These are phyloP conservation scores for Cydonia oblonga DNA, from an alignment of 331 rosid species.

Conservation along the genomic window DNA sequence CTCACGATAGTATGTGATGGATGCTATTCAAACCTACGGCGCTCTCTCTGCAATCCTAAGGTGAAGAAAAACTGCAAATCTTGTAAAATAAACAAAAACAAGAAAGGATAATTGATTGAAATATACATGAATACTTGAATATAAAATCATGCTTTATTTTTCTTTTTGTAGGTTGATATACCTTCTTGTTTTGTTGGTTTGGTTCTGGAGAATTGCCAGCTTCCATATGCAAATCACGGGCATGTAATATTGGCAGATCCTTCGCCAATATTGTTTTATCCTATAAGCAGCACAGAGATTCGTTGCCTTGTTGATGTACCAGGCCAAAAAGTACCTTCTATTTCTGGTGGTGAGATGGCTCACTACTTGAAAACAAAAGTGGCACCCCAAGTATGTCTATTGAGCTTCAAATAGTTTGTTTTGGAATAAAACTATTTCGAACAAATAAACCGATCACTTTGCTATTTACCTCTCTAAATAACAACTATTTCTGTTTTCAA, in stretches of 20 bases:
- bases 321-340: constrained; percentile 12
- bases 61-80: background rate
- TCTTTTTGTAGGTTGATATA: constrained; percentile 4
- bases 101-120: background rate
- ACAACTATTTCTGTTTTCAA: background rate
- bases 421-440: background rate
- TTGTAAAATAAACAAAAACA: background rate
- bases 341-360: constrained; percentile 15
- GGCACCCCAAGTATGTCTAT: constrained; percentile 14
- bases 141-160: background rate
- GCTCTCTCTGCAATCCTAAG: constrained; percentile 3
- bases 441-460: background rate
- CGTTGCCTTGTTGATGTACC: constrained; percentile 19
- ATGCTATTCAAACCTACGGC: constrained; percentile 13
- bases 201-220: constrained; percentile 17
- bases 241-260: constrained; percentile 13
- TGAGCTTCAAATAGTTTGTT: background rate
- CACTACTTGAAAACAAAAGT: constrained; percentile 5
- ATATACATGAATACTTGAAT: background rate
- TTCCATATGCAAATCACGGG: constrained; percentile 9
- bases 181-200: constrained; percentile 18
- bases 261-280: constrained; percentile 14
- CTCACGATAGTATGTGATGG: constrained; percentile 18
- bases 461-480: background rate
- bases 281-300: constrained; percentile 13